These are phyloP conservation scores for Podospora sp. DNA, from an alignment of 495 filamentous ascomycete species.

Conservation along the genomic window DNA sequence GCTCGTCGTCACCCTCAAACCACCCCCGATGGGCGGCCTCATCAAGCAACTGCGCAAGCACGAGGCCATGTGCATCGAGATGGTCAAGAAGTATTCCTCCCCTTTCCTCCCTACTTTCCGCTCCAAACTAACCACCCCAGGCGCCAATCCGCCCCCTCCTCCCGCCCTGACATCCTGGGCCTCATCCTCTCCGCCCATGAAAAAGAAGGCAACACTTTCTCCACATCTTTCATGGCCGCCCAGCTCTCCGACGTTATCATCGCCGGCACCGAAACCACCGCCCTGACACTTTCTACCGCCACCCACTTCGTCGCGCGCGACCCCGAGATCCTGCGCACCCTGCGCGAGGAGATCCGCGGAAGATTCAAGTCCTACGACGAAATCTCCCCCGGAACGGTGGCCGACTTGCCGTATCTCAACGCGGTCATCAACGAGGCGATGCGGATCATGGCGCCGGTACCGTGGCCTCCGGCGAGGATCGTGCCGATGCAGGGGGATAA, in stretches of 20 bases:
- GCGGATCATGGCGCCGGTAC: constrained; percentile 37
- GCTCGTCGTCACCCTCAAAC: constrained; percentile 17
- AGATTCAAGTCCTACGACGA: constrained; percentile 41
- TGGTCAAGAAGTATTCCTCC: constrained; percentile 26
- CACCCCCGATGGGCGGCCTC: constrained; percentile 21
- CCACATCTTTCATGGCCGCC: constrained; percentile 29
- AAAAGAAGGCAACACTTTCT: constrained; percentile 19
- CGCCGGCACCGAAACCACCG: constrained; percentile 55
- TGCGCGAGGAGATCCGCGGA: constrained; percentile 45
- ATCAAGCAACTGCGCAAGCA: constrained; percentile 22
- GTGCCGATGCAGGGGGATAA: constrained; percentile 32
- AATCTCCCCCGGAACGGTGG: constrained; percentile 29
- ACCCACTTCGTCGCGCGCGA: constrained; percentile 42
- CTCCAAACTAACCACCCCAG: constrained; percentile 5
- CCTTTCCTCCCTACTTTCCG: not conserved
- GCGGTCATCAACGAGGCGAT: constrained; percentile 50
- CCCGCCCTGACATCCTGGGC: constrained; percentile 30
- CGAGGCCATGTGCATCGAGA: constrained; percentile 22
- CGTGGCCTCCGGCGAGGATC: constrained; percentile 33
- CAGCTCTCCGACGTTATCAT: constrained; percentile 35
- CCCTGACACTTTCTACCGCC: constrained; percentile 42
- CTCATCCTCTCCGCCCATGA: constrained; percentile 26
- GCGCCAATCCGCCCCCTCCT: constrained; percentile 15
- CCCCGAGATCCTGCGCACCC: constrained; percentile 30
- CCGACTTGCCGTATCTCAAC: constrained; percentile 41